These are phyloP conservation scores for Phytophthora hibernalis DNA, from an alignment of 352 stramenopile genomes.

Conservation along the genomic window DNA sequence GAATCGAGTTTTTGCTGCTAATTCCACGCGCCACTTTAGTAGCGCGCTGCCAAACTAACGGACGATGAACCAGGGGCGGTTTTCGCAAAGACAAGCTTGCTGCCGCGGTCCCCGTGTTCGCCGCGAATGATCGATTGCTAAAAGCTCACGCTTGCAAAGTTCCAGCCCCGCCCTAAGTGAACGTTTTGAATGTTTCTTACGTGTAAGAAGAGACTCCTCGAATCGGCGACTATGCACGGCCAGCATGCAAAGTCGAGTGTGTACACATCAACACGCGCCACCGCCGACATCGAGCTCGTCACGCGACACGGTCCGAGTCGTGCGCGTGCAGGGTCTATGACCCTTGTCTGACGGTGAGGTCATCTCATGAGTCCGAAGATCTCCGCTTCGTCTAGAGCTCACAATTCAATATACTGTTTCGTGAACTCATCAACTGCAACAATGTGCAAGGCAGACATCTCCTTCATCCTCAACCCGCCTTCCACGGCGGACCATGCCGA, in stretches of 20 bases:
- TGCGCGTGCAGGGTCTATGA: constrained; percentile 23
- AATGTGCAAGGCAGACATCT: constrained; percentile 54
- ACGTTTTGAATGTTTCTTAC: too few relatives aligned
- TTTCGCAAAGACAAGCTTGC: too few relatives aligned
- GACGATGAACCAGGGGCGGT: too few relatives aligned
- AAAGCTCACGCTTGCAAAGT: too few relatives aligned
- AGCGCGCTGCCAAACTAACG: too few relatives aligned
- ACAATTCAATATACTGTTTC: constrained; percentile 30
- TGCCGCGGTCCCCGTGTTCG: too few relatives aligned
- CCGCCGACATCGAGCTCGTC: constrained; percentile 18
- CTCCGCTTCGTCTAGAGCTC: constrained; percentile 28
- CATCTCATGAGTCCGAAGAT: constrained; percentile 2
- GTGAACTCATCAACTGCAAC: constrained; percentile 24
- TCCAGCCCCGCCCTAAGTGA: too few relatives aligned
- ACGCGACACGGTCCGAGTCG: constrained; percentile 13
- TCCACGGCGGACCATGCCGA: constrained; percentile 6
- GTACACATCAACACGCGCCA: constrained; percentile 11
- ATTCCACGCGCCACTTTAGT: too few relatives aligned
- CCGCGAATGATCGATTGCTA: too few relatives aligned
- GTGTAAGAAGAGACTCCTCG: too few relatives aligned
- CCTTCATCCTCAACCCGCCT: constrained; percentile 51
- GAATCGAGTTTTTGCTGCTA: too few relatives aligned
- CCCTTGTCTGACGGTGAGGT: constrained; percentile 10
- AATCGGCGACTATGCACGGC: constrained; percentile 11
- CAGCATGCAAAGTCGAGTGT: constrained; percentile 12